A percentile compares a stretch with the other conserved stretches of the same genome.
Conservation (phyloP, 1,284 basidiomycete genomes). For the Salmacisia buchloeana region DNA sequence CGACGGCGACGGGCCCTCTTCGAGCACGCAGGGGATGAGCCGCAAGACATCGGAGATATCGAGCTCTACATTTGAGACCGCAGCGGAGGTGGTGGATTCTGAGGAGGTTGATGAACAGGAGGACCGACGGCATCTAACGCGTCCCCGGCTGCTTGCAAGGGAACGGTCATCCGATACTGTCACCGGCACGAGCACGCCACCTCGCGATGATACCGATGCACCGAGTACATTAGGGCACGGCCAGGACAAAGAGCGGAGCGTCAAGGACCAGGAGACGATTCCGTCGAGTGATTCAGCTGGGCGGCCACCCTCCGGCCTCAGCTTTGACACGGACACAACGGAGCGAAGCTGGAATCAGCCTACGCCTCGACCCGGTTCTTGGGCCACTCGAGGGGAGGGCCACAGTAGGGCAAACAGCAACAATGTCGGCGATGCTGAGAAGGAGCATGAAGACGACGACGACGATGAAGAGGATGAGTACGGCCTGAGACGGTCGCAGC, state of each 20-base stretch:
- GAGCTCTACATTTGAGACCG: not conserved
- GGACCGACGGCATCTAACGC: not conserved
- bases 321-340: not conserved
- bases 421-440: not conserved
- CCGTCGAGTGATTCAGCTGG: too few relatives aligned
- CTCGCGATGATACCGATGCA: not conserved
- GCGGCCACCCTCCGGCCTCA: not conserved
- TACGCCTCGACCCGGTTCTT: not conserved
- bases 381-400: not conserved
- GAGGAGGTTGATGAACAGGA: not conserved
- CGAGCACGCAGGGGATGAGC: not conserved
- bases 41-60: not conserved
- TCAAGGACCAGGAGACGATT: not conserved
- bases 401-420: not conserved
- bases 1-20: too few relatives aligned
- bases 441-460: conserved; percentile 27
- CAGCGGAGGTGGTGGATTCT: not conserved
- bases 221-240: not conserved
- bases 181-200: not conserved
- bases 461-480: conserved; percentile 18
- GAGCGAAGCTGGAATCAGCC: conserved; percentile 3
- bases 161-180: not conserved
- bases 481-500: not conserved
- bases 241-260: not conserved
- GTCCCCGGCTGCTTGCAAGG: not conserved